Evolutionary conservation across 139 green algal species (phyloP), one percentile per base, ranked within the genome.

Genomic region (Chlamydomonas eustigma): DNA sequence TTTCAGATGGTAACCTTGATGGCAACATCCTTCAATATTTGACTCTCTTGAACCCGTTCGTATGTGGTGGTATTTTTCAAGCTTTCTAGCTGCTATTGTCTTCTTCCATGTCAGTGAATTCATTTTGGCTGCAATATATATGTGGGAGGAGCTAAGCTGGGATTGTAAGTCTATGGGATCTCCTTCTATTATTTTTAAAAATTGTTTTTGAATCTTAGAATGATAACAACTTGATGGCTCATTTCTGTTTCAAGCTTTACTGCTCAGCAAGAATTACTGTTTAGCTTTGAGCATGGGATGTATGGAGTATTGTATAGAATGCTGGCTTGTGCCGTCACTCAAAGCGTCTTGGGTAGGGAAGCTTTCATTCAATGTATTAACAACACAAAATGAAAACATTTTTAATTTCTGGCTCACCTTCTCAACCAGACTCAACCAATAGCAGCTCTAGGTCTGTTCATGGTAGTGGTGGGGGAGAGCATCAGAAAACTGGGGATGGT

Each of bases 51-150:
- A n/a, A n/a, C n/a, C n/a, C n/a, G n/a, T n/a, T n/a, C n/a, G n/a
- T n/a, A 58, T 58, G 44, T 28, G 12, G 12, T 58, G 44, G 44
- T 28, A 58, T 58, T 18, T 58, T 18, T 28, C 44, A 28, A 18
- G 12, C 12, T 58, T 58, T 58, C 44, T 58, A 12, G 18, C 44
- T 18, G 18, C 44, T 18, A 28, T 95, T 0, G 65, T 36, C 1
- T 84, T 88, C 37, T 95, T 93, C 51, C 91, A 95, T 73, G 36
- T 51, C 39, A 87, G 83, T 3, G 91, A 94, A 69, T 93, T 91
- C 70, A 1, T 84, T 0, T 63, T 95, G 8, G 83, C 86, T 0
- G 64, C 25, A 24, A 3, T 83, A 0, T 92, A 76, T 69, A 89
- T 86, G 73, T 73, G 85, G 0, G 34, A 82, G 1, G 73, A 90